Base-by-base conservation (phyloP, 495 filamentous ascomycete genomes). In the Margaritispora aquatica region DNA sequence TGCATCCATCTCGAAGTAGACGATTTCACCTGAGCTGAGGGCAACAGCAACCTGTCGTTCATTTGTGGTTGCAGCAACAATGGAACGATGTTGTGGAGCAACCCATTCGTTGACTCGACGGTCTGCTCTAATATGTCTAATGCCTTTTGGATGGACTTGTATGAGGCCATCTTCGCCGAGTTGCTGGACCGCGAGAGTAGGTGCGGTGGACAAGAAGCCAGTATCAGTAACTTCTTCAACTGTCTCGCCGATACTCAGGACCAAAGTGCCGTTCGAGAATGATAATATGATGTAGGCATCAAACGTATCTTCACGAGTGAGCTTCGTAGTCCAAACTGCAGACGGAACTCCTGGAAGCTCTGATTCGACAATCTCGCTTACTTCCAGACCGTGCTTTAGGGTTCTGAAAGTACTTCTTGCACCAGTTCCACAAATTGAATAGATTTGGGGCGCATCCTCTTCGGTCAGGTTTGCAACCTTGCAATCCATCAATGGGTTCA, bases 361-460 rank as follows among this genome's bases (percentile, higher is more conserved):
- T 0, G 91, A 96, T 59, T 92, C 90, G 1, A 97, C 91, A 51
- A 97, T 94, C 65, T 99, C 94, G 1, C 88, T 88, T 11, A 96
- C 92, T 64, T 95, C 88, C 2, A 99, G 76, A 0, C 93, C 93
- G 70, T 99, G 91, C 66, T 94, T 95, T 19, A 97, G 75, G 31
- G 86, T 96, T 55, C 92, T 83, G 72, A 99, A 96, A 21, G 85
- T 87, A 68, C 93, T 97, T 58, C 89, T 79, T 54, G 90, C 90
- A 9, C 94, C 89, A 29, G 87, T 88, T 2, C 94, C 94, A 68
- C 88, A 94, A 17, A 97, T 79, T 0, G 90, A 84, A 73, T 96
- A 97, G 36, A 99, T 96, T 69, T 99, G 95, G 13, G 94, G 94
- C 1, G 93, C 92, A 67, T 97, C 95, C 61, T 96, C 94, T 49